Conservation (phyloP, 2,329 filamentous ascomycete genomes). For the Davidsoniella neocaledoniae region DNA sequence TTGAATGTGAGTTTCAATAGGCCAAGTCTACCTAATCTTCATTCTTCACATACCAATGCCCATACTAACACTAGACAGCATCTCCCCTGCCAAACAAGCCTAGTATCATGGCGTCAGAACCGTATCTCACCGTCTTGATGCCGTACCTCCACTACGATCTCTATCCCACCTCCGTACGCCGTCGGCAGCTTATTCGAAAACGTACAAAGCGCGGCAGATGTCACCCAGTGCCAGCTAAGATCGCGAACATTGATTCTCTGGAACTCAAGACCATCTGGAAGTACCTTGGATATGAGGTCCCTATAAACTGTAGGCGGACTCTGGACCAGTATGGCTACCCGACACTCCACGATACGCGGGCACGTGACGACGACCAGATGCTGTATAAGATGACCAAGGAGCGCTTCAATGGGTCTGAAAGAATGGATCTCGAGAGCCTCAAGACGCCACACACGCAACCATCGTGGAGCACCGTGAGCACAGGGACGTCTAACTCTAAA, state of each 20-base stretch:
- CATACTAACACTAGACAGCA: not conserved
- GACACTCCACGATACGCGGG: constrained; percentile 40
- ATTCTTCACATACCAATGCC: not conserved
- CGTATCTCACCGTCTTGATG: constrained; percentile 32
- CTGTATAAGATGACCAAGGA: constrained; percentile 47
- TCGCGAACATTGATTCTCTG: constrained; percentile 36
- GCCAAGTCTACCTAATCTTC: not conserved
- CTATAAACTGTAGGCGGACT: constrained; percentile 43
- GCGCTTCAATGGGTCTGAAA: constrained; percentile 15
- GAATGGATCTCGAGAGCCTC: not conserved
- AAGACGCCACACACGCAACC: constrained; percentile 2
- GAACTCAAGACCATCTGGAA: constrained; percentile 47
- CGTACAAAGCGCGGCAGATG: constrained; percentile 36
- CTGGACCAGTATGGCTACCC: constrained; percentile 49
- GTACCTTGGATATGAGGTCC: constrained; percentile 42
- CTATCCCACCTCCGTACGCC: constrained; percentile 38
- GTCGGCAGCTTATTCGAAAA: constrained; percentile 36
- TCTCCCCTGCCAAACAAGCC: not conserved
- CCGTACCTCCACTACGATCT: constrained; percentile 50
- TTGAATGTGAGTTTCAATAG: constrained; percentile 2
- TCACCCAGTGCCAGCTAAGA: constrained; percentile 35
- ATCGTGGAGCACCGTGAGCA: not conserved
- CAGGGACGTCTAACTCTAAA: not conserved
- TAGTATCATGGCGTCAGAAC: not conserved
- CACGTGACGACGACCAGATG: constrained; percentile 50